These are phyloP conservation scores for Chlamydomonas sp. DNA, from an alignment of 139 green algal species.

Conservation along the genomic window DNA sequence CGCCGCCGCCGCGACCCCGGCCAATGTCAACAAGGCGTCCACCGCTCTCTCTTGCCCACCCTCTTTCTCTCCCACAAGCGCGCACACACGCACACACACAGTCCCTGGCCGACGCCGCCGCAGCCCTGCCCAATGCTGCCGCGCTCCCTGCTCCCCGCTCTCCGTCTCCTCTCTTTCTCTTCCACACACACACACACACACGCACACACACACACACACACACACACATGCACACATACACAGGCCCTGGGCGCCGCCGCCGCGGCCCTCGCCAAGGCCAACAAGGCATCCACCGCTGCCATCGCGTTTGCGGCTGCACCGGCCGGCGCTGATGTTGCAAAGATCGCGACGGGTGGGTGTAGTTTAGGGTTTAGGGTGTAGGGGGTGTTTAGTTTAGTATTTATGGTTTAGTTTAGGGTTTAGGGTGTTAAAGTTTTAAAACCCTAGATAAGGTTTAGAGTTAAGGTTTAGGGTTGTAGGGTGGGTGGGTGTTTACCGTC, in stretches of 20 bases:
- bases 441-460: no score
- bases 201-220: background rate
- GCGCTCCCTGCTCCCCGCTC: background rate
- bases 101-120: background rate
- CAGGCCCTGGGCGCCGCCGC: slow-evolving; percentile 42
- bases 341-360: slow-evolving; percentile 13
- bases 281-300: slow-evolving; percentile 34
- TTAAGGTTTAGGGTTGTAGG: no score
- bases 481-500: no score
- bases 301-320: slow-evolving; percentile 15
- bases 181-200: no score
- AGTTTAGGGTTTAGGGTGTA: no score
- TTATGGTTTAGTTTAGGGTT: no score
- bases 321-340: background rate
- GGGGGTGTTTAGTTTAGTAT: no score
- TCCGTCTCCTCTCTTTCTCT: no score
- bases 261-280: slow-evolving; percentile 47
- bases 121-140: background rate
- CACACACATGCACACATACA: background rate
- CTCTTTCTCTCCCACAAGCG: background rate
- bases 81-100: background rate
- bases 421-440: no score
- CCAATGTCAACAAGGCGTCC: slow-evolving; percentile 52
- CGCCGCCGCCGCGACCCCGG: slow-evolving; percentile 30
- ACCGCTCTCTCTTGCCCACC: no score